Evolutionary conservation across 495 filamentous ascomycete species (phyloP), one percentile per base, ranked within the genome.

Genomic region (Neurospora discreta): DNA sequence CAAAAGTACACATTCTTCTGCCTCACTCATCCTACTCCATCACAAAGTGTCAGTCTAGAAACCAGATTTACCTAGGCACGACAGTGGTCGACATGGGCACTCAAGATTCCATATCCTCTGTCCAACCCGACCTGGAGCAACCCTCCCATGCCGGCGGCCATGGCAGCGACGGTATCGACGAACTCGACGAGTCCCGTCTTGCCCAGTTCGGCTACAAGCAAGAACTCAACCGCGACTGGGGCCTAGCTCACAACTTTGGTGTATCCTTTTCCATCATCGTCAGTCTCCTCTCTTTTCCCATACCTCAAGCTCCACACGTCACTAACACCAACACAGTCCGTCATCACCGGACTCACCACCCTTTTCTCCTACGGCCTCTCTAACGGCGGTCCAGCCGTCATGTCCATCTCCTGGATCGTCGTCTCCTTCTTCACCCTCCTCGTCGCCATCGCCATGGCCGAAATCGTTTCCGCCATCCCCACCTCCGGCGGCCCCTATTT

Each of bases 181-280:
- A 80, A 68, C 73, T 76, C 0, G 88, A 90, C 77, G 88, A 89
- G 74, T 79, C 82, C 70, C 83, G 80, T 13, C 76, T 90, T 72
- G 88, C 87, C 11, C 82, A 89, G 75, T 81, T 89, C 75, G 88
- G 88, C 2, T 90, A 89, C 77, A 88, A 89, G 77, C 88, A 90
- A 73, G 88, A 90, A 72, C 75, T 90, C 70, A 81, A 82, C 41
- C 82, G 88, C 36, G 88, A 89, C 77, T 90, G 88, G 88, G 85
- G 84, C 16, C 73, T 89, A 72, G 78, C 86, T 68, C 88, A 90
- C 73, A 90, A 90, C 75, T 90, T 90, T 80, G 88, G 88, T 68
- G 85, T 90, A 69, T 89, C 87, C 0, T 90, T 90, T 78, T 89
- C 87, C 10, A 90, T 90, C 75, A 90, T 90, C 76, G 87, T 88